Conservation (phyloP, 805 yeast genomes). For the Tetrapisispora arboricola region DNA sequence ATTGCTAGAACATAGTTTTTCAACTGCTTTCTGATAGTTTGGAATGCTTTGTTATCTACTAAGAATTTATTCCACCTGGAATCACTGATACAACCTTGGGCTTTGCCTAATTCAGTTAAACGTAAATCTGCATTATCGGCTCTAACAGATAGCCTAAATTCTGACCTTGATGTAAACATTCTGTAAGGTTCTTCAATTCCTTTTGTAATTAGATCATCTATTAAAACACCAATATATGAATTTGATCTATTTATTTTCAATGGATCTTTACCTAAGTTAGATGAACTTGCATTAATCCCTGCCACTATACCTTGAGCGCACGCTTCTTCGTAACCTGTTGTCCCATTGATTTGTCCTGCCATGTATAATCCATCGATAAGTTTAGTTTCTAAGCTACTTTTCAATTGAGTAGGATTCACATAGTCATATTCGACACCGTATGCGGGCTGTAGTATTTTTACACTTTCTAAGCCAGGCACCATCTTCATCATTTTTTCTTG, state of each 20-base stretch:
- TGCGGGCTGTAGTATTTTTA: slow-evolving; percentile 85
- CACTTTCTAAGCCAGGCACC: slow-evolving; percentile 85
- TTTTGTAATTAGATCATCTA: slow-evolving; percentile 88
- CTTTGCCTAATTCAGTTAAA: slow-evolving; percentile 58
- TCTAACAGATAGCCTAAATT: slow-evolving; percentile 79
- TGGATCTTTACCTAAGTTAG: slow-evolving; percentile 29
- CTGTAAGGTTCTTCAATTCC: slow-evolving; percentile 97
- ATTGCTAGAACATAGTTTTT: slow-evolving; percentile 40
- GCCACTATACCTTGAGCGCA: slow-evolving; percentile 95
- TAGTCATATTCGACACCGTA: slow-evolving; percentile 99
- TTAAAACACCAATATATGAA: slow-evolving; percentile 84
- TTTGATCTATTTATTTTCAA: slow-evolving; percentile 61
- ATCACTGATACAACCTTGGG: slow-evolving; percentile 55
- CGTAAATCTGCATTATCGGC: slow-evolving; percentile 91
- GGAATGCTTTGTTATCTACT: slow-evolving; percentile 36
- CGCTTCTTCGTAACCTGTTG: slow-evolving; percentile 98
- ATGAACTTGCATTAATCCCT: slow-evolving; percentile 86
- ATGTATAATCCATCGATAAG: slow-evolving; percentile 64
- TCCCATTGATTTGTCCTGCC: slow-evolving; percentile 98
- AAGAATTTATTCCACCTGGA: slow-evolving; percentile 43
- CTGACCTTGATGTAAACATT: slow-evolving; percentile 95
- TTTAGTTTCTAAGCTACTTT: slow-evolving; percentile 72
- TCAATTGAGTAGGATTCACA: slow-evolving; percentile 84
- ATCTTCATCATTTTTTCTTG: slow-evolving; percentile 64
- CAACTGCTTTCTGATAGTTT: slow-evolving; percentile 38